Conservation (phyloP, 768 basidiomycete species). For the Asterophora lycoperdoides region DNA sequence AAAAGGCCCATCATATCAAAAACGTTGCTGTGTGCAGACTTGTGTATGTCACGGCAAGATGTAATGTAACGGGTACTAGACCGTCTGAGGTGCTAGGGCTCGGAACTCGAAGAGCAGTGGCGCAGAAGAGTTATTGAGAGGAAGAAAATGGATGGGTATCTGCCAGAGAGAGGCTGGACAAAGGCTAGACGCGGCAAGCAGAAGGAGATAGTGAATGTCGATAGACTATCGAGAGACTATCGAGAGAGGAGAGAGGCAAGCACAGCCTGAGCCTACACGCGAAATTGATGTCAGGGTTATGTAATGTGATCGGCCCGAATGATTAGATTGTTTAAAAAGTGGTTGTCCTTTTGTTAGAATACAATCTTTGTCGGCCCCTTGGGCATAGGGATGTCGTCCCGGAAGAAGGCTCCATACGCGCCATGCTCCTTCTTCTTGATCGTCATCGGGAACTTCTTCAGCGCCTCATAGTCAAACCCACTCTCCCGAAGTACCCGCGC, state of each 20-base stretch:
- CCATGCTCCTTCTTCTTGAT: slow-evolving; percentile 96
- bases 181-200: background rate
- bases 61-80: background rate
- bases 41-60: background rate
- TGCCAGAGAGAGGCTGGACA: too few species aligned
- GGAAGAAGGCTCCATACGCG: slow-evolving; percentile 83
- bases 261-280: background rate
- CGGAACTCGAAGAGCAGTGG: too few species aligned
- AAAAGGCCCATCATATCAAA: slow-evolving; percentile 74
- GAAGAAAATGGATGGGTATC: too few species aligned
- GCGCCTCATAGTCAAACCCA: slow-evolving; percentile 69
- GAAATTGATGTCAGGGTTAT: slow-evolving; percentile 13
- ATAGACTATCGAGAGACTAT: too few species aligned
- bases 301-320: slow-evolving; percentile 4
- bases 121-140: too few species aligned
- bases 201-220: slow-evolving; percentile 6
- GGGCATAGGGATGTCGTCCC: slow-evolving; percentile 59
- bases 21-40: background rate
- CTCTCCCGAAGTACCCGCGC: slow-evolving; percentile 87
- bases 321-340: slow-evolving; percentile 1
- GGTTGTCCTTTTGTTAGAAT: slow-evolving; percentile 51
- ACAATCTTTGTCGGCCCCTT: slow-evolving; percentile 74
- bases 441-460: slow-evolving; percentile 91
- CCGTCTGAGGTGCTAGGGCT: background rate
- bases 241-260: background rate